Base-by-base conservation (phyloP, 257 asterid species). In the Nicotiana paniculata region DNA sequence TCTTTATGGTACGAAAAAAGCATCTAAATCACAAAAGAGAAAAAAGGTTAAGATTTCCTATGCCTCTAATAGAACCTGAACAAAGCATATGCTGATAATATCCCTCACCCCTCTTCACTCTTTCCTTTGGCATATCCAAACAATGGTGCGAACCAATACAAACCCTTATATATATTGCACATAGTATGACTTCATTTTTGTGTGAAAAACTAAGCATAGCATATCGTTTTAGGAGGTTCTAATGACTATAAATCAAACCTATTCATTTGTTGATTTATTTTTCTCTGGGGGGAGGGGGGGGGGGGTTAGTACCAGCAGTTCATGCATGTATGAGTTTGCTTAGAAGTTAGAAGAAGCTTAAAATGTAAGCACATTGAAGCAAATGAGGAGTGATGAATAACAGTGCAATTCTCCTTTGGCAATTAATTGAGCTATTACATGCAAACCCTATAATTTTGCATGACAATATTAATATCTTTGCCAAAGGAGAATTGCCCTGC, bases 401-500 rank as follows among this genome's bases (percentile, higher is more conserved):
- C 61, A 72, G 79, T 46, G 79, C 21, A 72, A 46, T 24, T 46
- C 61, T 72, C 79, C 79, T 24, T 24, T 72, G 79, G 39, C 79
- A 72, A n/a, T 21, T 6, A 46, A 24, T 69, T 1, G 2, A 9
- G 9, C 4, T 33, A 63, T 63, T 65, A 6, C 2, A 26, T 63
- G 37, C 37, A 63, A 63, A 63, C 68, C 17, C 17, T 33, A 65
- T 65, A 65, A 17, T 16, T 39, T 43, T 70, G 77, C 58, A n/a
- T 70, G 35, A 66, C n/a, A 43, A 43, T 72, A 72, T 21, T 39
- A 39, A 37, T 69, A 39, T 77, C 9, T 59, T 78, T 81, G 95
- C 97, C 95, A 91, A 91, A 90, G 93, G 93, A 93, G 97, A 93
- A 89, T 91, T 93, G 93, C 91, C 95, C 93, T 87, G 95, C 89